Conservation (phyloP, 257 asterid species). For the Anisodus tanguticus region DNA sequence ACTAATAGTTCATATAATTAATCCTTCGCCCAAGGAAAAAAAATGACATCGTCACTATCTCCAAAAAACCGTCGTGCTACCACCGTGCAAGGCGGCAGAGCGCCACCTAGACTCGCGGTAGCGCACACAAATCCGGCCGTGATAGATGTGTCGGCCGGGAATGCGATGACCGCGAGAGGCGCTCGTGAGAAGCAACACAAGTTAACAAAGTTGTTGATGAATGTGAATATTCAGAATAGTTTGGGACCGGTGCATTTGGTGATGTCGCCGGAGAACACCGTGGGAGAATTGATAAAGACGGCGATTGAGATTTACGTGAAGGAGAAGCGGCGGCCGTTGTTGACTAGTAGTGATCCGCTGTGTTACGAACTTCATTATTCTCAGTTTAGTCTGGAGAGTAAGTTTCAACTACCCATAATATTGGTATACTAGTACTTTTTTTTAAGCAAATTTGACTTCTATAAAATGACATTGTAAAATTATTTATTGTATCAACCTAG, state of each 20-base stretch:
- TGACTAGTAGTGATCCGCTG: conserved; percentile 41
- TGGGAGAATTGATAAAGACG: conserved; percentile 50
- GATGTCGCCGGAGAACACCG: conserved; percentile 65
- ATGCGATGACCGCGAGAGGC: neutral
- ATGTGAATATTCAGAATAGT: conserved; percentile 57
- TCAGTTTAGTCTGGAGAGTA: conserved; percentile 58
- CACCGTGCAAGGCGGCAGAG: neutral
- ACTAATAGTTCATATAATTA: neutral
- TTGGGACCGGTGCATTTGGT: conserved; percentile 65
- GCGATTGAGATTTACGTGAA: conserved; percentile 53
- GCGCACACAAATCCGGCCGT: neutral
- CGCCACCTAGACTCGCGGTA: neutral
- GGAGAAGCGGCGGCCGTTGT: conserved; percentile 68
- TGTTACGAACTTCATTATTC: conserved; percentile 62
- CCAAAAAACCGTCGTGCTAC: neutral
- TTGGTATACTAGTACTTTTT: neutral
- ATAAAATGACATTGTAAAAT: too few species aligned
- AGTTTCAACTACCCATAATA: conserved; percentile 17
- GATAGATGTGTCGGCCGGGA: neutral
- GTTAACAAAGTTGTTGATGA: conserved; percentile 55
- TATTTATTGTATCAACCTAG: too few species aligned
- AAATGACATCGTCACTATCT: conserved; percentile 26
- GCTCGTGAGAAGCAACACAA: conserved; percentile 34
- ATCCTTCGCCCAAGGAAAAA: neutral
- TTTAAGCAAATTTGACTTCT: too few species aligned